These are phyloP conservation scores for Neurospora sp. DNA, from an alignment of 495 filamentous ascomycete species.

Conservation along the genomic window DNA sequence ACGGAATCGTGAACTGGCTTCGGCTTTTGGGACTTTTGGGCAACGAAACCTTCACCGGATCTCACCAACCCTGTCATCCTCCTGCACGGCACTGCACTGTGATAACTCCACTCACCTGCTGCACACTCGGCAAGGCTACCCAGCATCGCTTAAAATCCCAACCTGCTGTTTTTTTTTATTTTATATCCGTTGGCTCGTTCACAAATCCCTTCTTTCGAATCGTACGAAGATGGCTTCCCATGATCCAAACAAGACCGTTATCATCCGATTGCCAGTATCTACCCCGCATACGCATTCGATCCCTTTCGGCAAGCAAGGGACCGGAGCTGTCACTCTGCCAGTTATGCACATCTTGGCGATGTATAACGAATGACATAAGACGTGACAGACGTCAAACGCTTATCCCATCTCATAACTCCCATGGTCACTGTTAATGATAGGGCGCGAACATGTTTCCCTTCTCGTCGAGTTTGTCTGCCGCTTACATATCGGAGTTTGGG, in stretches of 20 bases:
- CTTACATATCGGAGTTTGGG: neutral
- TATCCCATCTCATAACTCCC: neutral
- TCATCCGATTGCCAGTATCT: neutral
- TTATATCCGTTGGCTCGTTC: neutral
- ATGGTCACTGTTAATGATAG: neutral
- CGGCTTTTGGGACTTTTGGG: neutral
- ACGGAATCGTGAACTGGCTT: neutral
- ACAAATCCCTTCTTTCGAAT: neutral
- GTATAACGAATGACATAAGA: neutral
- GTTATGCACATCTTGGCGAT: neutral
- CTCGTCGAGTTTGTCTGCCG: neutral
- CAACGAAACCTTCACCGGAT: neutral
- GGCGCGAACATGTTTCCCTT: neutral
- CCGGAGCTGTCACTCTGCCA: neutral
- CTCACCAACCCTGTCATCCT: neutral
- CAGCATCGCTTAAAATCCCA: neutral
- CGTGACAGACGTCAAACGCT: neutral
- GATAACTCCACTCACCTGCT: neutral
- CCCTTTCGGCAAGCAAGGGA: neutral
- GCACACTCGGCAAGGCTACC: neutral
- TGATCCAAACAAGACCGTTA: neutral
- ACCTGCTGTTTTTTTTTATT: neutral
- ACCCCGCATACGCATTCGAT: neutral
- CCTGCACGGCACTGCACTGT: neutral
- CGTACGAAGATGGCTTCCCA: neutral